Percentiles rank a stretch among this genome's conserved stretches.
These are phyloP conservation scores for Calendula officinalis DNA, from an alignment of 129 eudicot genomes.

Conservation along the genomic window DNA sequence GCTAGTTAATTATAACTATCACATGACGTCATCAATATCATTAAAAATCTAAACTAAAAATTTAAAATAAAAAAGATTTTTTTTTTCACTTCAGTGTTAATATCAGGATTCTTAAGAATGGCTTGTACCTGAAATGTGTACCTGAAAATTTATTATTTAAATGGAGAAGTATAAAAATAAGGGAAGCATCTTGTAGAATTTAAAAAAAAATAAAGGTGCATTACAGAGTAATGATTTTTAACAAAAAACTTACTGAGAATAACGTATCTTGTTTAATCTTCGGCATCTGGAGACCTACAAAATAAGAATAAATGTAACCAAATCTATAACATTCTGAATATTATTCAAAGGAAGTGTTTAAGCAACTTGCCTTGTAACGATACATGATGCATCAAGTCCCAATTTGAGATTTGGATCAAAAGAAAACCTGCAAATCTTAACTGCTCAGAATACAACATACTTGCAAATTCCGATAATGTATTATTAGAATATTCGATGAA, in stretches of 20 bases:
- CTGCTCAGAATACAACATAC: too few relatives aligned
- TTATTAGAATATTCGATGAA: neutral
- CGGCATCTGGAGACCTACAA: slow-evolving; percentile 83
- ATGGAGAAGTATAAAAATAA: too few relatives aligned
- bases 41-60: too few relatives aligned
- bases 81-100: slow-evolving; percentile 69
- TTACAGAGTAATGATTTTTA: too few relatives aligned
- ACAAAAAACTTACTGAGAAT: slow-evolving; percentile 75
- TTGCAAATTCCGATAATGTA: too few relatives aligned
- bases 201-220: neutral
- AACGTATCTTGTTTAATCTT: slow-evolving; percentile 83
- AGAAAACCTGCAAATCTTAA: slow-evolving; percentile 61
- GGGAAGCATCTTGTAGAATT: too few relatives aligned
- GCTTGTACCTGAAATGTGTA: slow-evolving; percentile 95
- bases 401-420: slow-evolving; percentile 80
- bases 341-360: neutral
- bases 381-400: too few relatives aligned
- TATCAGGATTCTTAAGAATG: slow-evolving; percentile 93
- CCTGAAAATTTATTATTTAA: slow-evolving; percentile 30
- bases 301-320: slow-evolving; percentile 8
- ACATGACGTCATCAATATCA: neutral
- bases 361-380: slow-evolving; percentile 79
- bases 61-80: neutral
- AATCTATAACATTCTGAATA: neutral
- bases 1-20: neutral